Base-by-base conservation (phyloP, 352 stramenopile genomes). In the Blastocystis sp. region DNA sequence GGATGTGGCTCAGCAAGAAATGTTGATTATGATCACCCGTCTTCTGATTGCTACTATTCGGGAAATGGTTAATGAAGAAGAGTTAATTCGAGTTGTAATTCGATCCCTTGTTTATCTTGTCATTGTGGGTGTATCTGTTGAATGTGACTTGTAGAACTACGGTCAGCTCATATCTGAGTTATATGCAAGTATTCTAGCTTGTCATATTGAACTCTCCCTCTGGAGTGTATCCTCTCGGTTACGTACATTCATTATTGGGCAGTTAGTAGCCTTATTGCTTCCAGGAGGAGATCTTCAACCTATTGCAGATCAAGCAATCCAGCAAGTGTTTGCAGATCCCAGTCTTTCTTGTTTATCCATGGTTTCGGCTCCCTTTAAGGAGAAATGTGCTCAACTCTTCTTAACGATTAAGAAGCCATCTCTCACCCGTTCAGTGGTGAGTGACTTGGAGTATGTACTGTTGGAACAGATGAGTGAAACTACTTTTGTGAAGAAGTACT, bases 401-500 rank as follows among this genome's bases (percentile, higher is more conserved):
- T 52, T 56, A 12, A 49, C 71, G 4, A 43, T 29, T 42, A 21
- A 35, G 71, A 83, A 83, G 27, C 57, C n/a, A 12, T 56, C 71
- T n/a, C 16, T 43, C 12, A 27, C 65, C 16, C 16, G 29, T 6
- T 83, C 71, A 12, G 21, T 67, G 1, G 71, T 83, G n/a, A 59
- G 46, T 35, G 51, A 83, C 58, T 32, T 83, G 54, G 51, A 65
- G 4, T 43, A 42, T 27, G 71, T 83, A 11, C 35, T 83, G 27
- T 39, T 37, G 16, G 71, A 56, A 24, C 24, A 59, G 3, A 66
- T 83, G 27, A 32, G 37, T 29, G 71, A 83, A 46, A 42, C 21
- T 29, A 27, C 51, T 37, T 83, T 83, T 43, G n/a, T 42, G 29
- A 65, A 54, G n/a, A 83, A 83, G 54, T 83, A 83, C 51, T 61